Base-by-base conservation (phyloP, 805 yeast genomes). In the Schizosaccharomyces osmophilus region DNA sequence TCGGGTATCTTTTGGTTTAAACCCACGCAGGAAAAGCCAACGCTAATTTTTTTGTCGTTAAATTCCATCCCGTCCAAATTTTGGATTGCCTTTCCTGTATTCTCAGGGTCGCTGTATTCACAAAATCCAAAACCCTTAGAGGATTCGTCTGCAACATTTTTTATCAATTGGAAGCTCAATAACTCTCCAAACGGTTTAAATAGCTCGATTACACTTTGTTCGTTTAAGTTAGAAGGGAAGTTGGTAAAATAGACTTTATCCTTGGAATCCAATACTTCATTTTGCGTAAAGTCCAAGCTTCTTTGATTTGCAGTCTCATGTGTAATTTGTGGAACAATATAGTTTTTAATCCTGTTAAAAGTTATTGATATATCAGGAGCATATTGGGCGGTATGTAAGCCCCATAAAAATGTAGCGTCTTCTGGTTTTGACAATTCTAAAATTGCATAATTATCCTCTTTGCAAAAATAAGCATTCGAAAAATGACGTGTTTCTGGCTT, bases 121-220 rank as follows among this genome's bases (percentile, higher is more conserved):
- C 77, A 78, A 71, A 82, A 82, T 2, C 80, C 83, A 29, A 80
- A 68, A 0, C 87, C 87, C 63, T 74, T 71, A 0, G 82, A 75
- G n/a, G 74, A 75, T 59, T 75, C 76, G 2, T 81, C 72, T 5
- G 77, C 73, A 54, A 74, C 73, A 45, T 69, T 67, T 15, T 75
- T 68, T 17, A 81, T 65, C 22, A 80, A 65, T 48, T 75, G 73
- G 48, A 81, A 71, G 0, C 73, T 70, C 26, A 69, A 68, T 0
- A 82, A 64, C 19, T 66, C 63, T 0, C 78, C 79, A 62, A 76
- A 72, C 2, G 73, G 71, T 26, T 66, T 67, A 11, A 83, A 68
- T 9, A 73, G 70, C 22, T 76, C 77, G 2, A 68, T 63, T 8
- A 83, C 65, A 29, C 74, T 75, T 2, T 77, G 74, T 59, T 78